Percentiles rank a stretch among this genome's conserved stretches.
These are phyloP conservation scores for Fusarium pilosicola DNA, from an alignment of 2,329 filamentous ascomycete species.

Conservation along the genomic window DNA sequence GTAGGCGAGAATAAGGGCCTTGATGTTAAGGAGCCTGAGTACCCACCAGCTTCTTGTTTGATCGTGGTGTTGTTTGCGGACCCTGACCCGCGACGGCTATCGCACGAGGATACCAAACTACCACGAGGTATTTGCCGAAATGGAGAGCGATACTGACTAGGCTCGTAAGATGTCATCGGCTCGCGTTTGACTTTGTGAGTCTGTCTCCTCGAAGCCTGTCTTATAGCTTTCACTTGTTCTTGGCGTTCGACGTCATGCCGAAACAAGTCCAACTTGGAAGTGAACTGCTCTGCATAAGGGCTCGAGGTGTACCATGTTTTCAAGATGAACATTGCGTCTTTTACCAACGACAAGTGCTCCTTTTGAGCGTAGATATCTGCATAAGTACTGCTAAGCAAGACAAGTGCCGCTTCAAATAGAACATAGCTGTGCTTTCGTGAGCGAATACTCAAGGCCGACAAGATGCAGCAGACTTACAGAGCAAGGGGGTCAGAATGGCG, in stretches of 20 bases:
- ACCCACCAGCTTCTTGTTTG: not conserved
- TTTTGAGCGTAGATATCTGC: constrained; percentile 59
- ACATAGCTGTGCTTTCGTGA: constrained; percentile 58
- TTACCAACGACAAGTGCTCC: constrained; percentile 52
- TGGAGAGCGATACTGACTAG: constrained; percentile 1
- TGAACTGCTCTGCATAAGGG: constrained; percentile 59
- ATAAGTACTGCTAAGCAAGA: constrained; percentile 68
- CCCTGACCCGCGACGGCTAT: constrained; percentile 3
- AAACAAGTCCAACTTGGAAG: constrained; percentile 62
- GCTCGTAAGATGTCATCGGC: not conserved
- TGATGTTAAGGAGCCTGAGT: not conserved
- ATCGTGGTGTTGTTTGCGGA: not conserved
- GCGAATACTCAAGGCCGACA: not conserved
- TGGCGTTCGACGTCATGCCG: constrained; percentile 33
- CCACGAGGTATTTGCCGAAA: not conserved
- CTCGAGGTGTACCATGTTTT: constrained; percentile 59
- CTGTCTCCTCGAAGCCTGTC: not conserved
- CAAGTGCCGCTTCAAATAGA: constrained; percentile 64
- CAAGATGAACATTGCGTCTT: constrained; percentile 59
- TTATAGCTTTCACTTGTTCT: not conserved
- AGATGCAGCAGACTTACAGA: constrained; percentile 57
- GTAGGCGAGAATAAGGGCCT: not conserved
- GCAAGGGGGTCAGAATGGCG: constrained; percentile 65
- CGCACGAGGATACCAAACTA: not conserved
- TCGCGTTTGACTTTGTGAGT: not conserved